Evolutionary conservation across 192 early-diverging fungal genomes (phyloP).

Genomic region (Podila epicladia): DNA sequence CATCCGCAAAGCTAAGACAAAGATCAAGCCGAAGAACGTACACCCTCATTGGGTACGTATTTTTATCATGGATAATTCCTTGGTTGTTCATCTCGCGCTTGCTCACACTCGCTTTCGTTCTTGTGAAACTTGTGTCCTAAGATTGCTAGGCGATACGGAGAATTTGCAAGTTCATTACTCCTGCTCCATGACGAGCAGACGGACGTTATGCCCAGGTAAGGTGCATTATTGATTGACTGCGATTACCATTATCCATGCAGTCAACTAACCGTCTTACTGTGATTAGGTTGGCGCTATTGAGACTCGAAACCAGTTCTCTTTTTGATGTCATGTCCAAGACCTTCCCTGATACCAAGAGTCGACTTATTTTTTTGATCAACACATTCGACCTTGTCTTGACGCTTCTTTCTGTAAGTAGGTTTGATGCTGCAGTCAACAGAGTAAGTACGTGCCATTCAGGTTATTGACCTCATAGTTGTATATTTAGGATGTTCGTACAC

Average conservation of each 20-base stretch:
- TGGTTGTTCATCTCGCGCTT: too few relatives aligned
- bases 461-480: background rate
- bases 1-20: conserved; percentile 76
- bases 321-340: conserved; percentile 79
- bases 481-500: conserved; percentile 60
- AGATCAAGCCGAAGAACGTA: conserved; percentile 74
- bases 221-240: background rate
- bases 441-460: too few relatives aligned
- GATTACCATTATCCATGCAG: background rate
- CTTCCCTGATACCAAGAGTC: conserved; percentile 71
- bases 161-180: conserved; percentile 92
- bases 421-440: too few relatives aligned
- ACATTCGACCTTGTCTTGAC: conserved; percentile 91
- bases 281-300: conserved; percentile 65
- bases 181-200: conserved; percentile 89
- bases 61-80: background rate
- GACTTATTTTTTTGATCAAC: conserved; percentile 91
- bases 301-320: conserved; percentile 78
- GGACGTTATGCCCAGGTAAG: conserved; percentile 84
- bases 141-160: conserved; percentile 91
- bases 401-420: conserved; percentile 74
- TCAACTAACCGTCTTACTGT: background rate
- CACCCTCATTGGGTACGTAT: conserved; percentile 83
- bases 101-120: background rate
- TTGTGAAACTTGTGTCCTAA: conserved; percentile 14